Conservation (phyloP, 305 asterid species). For the Rubia tinctorum region DNA sequence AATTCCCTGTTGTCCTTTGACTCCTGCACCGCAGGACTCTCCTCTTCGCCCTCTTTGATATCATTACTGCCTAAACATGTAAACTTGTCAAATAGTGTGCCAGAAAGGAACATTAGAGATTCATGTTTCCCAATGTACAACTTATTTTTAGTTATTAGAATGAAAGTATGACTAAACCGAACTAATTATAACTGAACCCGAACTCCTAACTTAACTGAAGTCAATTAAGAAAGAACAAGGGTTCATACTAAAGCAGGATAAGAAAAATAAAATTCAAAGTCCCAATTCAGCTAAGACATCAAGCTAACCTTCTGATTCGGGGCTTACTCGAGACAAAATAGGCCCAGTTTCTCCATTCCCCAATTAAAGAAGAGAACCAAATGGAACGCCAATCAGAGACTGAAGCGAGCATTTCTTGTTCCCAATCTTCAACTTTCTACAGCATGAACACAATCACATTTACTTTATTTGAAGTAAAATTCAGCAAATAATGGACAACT, state of each 20-base stretch:
- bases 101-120: background rate
- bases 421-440: constrained; percentile 78
- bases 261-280: no score
- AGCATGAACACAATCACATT: constrained; percentile 11
- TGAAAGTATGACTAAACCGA: no score
- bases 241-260: no score
- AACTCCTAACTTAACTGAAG: no score
- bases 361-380: constrained; percentile 74
- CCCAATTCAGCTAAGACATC: background rate
- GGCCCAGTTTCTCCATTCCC: constrained; percentile 68
- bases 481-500: background rate
- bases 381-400: constrained; percentile 80
- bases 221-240: no score
- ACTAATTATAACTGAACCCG: no score
- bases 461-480: background rate
- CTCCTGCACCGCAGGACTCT: constrained; percentile 35
- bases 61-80: constrained; percentile 41
- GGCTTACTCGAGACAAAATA: constrained; percentile 50
- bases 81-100: constrained; percentile 17
- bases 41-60: constrained; percentile 45
- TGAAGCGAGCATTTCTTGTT: constrained; percentile 67
- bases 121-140: background rate
- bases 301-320: constrained; percentile 55
- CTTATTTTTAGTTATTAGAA: background rate
- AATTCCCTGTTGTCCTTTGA: constrained; percentile 75